Base-by-base conservation (phyloP, 2,329 filamentous ascomycete genomes). In the Sporothrix pseudoabietina region DNA sequence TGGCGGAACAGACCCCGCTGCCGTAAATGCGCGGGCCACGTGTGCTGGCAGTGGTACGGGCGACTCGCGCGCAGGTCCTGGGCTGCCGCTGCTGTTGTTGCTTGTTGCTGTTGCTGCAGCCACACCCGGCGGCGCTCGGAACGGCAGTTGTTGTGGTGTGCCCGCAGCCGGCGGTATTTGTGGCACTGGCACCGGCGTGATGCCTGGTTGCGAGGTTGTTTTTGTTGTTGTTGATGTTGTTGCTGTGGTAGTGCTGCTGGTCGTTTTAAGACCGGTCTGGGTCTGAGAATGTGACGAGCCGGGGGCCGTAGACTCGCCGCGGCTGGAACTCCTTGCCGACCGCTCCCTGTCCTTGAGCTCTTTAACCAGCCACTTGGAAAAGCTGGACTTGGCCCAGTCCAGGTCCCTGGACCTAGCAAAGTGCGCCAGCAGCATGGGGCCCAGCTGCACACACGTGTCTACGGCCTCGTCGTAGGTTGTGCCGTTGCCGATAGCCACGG, bases 381-480 rank as follows among this genome's bases (percentile, higher is more conserved):
- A 87, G 5, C 78, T 78, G 0, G 86, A 88, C 2, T 76, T 70
- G 9, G 76, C 75, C 86, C 86, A 88, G 49, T 82, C 79, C 35
- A 84, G 79, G 0, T 78, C 76, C 4, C 63, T 72, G 32, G 84
- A 83, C 69, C 84, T 84, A 1, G 81, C 77, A 65, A 88, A 86
- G 72, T 89, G 87, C 4, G 82, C 82, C 14, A 88, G 81, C 1
- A 90, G 79, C 74, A 89, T 88, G 1, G 82, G 78, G 1, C 84
- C 85, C 74, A 89, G 86, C 22, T 85, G 82, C 49, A 82, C 76
- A 71, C 85, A 86, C 35, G 84, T 82, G 19, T 82, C 78, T n/a
- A 76, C 78, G 0, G 85, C 85, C 71, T 89, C 87, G 35, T 85
- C 80, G 5, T 85, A 79, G 0, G 86, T 84, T 41, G 84, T 81